Base-by-base conservation (phyloP, 75 land plant species). In the Ceratopteris richardii region DNA sequence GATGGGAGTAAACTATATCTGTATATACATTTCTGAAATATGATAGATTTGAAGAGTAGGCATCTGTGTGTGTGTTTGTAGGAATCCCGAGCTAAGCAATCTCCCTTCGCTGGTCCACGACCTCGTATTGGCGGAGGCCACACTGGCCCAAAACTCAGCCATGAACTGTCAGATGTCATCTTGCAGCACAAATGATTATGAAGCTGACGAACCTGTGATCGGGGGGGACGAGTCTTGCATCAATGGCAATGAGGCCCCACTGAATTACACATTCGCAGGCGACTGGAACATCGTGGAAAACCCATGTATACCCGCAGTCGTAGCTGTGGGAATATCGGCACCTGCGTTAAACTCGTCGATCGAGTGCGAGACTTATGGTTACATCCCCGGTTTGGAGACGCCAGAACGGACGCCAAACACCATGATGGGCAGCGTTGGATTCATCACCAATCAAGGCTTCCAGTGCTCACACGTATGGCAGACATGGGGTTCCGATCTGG, bases 401-500 rank as follows among this genome's bases (percentile, higher is more conserved):
- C 53, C 54, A 16, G 26, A 41, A 13, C 59, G 52, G 29, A 47
- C 41, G 39, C 39, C 24, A 1, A 27, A 3, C n/a, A 57, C 44
- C 50, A 18, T 57, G 20, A 29, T 23, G 29, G 68, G 30, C 68
- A 54, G 44, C 16, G 60, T 41, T 10, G 66, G 12, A 55, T 26
- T 39, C 27, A 28, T 23, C n/a, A 58, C 0, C 24, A 51, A 31
- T 12, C 37, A 23, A 25, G 43, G 42, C 44, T 20, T 31, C 30
- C 68, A 66, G 46, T 46, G 31, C 2, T 59, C 56, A 19, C n/a
- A n/a, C n/a, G 39, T 18, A 23, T 28, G 48, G 62, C 63, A 58
- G 14, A 61, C 54, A 23, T 67, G 70, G 70, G 70, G 70, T 29
- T 67, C 70, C 20, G 70, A 67, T 46, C 27, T 67, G 30, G 70